These are phyloP conservation scores for Venturia asperata DNA, from an alignment of 2,329 filamentous ascomycete species.

Conservation along the genomic window DNA sequence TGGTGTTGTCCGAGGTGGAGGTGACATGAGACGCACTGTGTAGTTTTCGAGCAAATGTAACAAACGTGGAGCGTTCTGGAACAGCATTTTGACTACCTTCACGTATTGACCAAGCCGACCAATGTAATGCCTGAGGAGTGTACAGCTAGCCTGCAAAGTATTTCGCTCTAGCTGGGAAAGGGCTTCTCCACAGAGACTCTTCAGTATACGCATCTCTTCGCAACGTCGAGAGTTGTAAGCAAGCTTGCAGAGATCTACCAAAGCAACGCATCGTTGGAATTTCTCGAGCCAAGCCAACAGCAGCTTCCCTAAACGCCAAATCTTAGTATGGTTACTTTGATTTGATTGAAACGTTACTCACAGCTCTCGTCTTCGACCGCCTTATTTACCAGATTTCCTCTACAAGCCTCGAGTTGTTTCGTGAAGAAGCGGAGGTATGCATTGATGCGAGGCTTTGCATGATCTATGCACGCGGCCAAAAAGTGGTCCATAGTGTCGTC, in stretches of 20 bases:
- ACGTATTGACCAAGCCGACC: constrained; percentile 9
- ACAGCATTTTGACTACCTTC: constrained; percentile 5
- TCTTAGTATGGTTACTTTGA: neutral
- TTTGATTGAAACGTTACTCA: neutral
- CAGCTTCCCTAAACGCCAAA: constrained; percentile 1
- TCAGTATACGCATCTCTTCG: constrained; percentile 7
- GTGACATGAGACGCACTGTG: neutral
- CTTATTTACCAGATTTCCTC: neutral
- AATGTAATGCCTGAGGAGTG: constrained; percentile 8
- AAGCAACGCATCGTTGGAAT: constrained; percentile 1
- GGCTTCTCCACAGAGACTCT: constrained; percentile 3
- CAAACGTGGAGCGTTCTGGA: neutral
- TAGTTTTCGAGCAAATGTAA: constrained; percentile 3
- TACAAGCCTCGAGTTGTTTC: neutral
- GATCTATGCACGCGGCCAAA: neutral
- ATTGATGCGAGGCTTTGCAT: constrained; percentile 7
- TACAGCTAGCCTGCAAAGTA: neutral
- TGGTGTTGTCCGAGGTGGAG: neutral
- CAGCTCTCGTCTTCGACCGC: neutral
- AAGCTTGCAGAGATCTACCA: constrained; percentile 5
- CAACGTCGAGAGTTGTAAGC: constrained; percentile 5
- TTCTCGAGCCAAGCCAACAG: constrained; percentile 6
- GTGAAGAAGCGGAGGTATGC: neutral
- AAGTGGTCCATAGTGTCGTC: neutral
- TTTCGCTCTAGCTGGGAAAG: neutral